Evolutionary conservation across 768 basidiomycete species (phyloP).

Genomic region (Zangia roseola): DNA sequence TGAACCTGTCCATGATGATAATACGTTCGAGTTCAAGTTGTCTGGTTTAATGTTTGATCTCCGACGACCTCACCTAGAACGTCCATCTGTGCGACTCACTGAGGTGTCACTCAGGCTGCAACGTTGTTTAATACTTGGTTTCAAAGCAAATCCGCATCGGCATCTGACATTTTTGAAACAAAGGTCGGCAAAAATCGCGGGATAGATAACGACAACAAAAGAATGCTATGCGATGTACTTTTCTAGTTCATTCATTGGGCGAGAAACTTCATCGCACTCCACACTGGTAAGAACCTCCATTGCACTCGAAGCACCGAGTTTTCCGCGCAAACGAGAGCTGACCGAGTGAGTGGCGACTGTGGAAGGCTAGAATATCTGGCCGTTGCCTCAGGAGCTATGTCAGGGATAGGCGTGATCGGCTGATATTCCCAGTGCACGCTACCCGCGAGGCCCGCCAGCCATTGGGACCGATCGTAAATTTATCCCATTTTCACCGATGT

Average conservation of each 20-base stretch:
- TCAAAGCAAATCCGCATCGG: too few relatives aligned
- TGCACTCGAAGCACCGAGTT: neutral
- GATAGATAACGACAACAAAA: too few relatives aligned
- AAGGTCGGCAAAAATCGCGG: too few relatives aligned
- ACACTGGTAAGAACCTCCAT: conserved; percentile 1
- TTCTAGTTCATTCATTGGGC: conserved; percentile 24
- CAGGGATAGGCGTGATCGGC: conserved; percentile 26
- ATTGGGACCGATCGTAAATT: conserved; percentile 29
- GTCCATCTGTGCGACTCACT: too few relatives aligned
- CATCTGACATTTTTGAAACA: too few relatives aligned
- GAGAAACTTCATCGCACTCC: neutral
- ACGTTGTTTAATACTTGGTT: too few relatives aligned
- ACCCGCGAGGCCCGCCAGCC: conserved; percentile 20
- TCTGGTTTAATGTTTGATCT: too few relatives aligned
- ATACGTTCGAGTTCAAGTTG: too few relatives aligned
- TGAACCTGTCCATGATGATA: conserved; percentile 11
- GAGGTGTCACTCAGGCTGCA: too few relatives aligned
- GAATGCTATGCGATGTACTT: conserved; percentile 5
- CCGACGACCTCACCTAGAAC: too few relatives aligned
- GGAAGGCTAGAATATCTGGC: conserved; percentile 23
- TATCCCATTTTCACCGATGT: conserved; percentile 21
- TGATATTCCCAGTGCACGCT: conserved; percentile 21
- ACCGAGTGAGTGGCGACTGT: conserved; percentile 21
- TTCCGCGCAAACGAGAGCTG: conserved; percentile 9
- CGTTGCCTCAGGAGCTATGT: conserved; percentile 4